Evolutionary conservation across 2,329 filamentous ascomycete genomes (phyloP), one percentile per base, ranked within the genome.

Genomic region (Lojkania enalia): DNA sequence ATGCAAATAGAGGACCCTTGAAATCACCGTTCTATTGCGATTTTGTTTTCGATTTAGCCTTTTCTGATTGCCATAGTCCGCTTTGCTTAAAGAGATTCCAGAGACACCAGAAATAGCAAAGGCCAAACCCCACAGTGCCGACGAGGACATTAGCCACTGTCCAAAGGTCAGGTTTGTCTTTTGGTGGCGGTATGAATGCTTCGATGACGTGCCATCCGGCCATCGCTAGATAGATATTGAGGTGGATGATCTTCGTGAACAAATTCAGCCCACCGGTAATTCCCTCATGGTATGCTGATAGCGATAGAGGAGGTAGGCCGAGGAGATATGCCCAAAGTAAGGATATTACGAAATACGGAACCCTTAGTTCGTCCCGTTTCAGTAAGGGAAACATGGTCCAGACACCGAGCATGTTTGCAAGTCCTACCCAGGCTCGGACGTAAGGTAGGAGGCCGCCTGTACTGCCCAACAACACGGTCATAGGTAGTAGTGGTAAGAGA

Each of bases 381-480:
- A 99, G 80, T 5, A 99, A 77, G 0, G 94, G 94, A 63, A 90
- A 99, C 81, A 97, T 86, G 4, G 94, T 97, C 90, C 90, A 96
- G 21, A 82, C 82, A 6, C 87, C 92, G 9, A 96, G 79, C 12
- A 94, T 78, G 64, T 99, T 99, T 42, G 90, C 91, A 64, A 95
- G 95, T n/a, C 91, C 91, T 3, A 97, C 86, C 94, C 94, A 99
- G 2, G 89, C 85, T 37, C 94, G 82, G 14, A 82, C 83, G 41
- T 86, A 84, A 48, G 87, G 87, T 48, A 83, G 83, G 38, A 99
- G 73, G 0, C 92, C 92, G 37, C 88, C 82, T 51, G 85, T 82
- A 13, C 87, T 85, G 13, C 88, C 87, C 29, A 99, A 77, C 4
- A 97, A 77, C 5, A 96, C 72, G 0, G 91, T 97, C 88, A 95